These are phyloP conservation scores for Fusarium sp. DNA, from an alignment of 2,329 filamentous ascomycete species.

Conservation along the genomic window DNA sequence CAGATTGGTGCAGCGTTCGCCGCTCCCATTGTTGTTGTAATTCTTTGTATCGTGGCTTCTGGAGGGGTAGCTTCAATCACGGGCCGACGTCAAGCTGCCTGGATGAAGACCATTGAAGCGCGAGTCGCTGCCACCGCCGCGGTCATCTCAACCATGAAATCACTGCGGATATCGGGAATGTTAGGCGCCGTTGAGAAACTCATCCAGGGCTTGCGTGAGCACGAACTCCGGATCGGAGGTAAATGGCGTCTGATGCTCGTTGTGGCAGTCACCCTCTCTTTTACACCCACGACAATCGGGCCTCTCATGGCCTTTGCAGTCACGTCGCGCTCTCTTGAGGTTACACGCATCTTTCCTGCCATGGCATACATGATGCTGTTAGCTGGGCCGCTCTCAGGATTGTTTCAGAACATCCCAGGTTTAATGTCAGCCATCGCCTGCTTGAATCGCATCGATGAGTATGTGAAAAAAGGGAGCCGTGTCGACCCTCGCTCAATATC, in stretches of 20 bases:
- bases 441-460: slow-evolving; percentile 1
- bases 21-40: slow-evolving; percentile 47
- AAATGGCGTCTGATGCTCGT: slow-evolving; percentile 42
- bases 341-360: slow-evolving; percentile 45
- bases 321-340: slow-evolving; percentile 36
- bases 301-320: slow-evolving; percentile 50
- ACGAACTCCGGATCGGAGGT: slow-evolving; percentile 40
- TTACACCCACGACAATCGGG: slow-evolving; percentile 48
- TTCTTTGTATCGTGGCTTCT: slow-evolving; percentile 35
- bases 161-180: slow-evolving; percentile 47
- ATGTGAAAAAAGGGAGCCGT: not conserved
- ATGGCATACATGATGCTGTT: slow-evolving; percentile 46
- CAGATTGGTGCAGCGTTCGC: slow-evolving; percentile 48
- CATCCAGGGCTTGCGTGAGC: slow-evolving; percentile 38
- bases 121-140: slow-evolving; percentile 41
- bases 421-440: slow-evolving; percentile 4
- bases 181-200: slow-evolving; percentile 38
- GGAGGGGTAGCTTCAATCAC: slow-evolving; percentile 25
- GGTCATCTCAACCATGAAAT: slow-evolving; percentile 45
- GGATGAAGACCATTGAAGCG: slow-evolving; percentile 47
- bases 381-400: slow-evolving; percentile 36
- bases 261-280: slow-evolving; percentile 43
- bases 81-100: slow-evolving; percentile 41
- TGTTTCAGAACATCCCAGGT: slow-evolving; percentile 48
- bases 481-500: not conserved